Conservation (phyloP, 768 basidiomycete genomes). For the Trametes meyenii region DNA sequence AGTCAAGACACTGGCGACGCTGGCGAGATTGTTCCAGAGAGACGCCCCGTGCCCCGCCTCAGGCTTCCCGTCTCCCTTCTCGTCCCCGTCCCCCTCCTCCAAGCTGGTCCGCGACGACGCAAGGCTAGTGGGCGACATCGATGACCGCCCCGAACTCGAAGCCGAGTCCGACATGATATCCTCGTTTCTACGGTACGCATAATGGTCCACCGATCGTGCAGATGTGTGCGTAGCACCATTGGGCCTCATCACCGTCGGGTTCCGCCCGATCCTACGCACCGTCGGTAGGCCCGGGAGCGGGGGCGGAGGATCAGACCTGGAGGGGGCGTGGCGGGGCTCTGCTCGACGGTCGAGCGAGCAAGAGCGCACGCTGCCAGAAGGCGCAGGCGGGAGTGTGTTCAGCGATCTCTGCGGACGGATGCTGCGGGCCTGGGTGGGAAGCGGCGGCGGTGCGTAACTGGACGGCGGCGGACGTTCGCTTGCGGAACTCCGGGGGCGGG, state of each 20-base stretch:
- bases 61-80: constrained; percentile 13
- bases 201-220: constrained; percentile 10
- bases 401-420: constrained; percentile 30
- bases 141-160: constrained; percentile 23
- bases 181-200: constrained; percentile 16
- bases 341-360: constrained; percentile 8
- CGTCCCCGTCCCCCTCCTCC: constrained; percentile 15
- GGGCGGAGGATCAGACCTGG: constrained; percentile 6
- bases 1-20: constrained; percentile 55
- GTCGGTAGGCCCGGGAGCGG: constrained; percentile 13
- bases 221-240: background rate
- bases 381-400: constrained; percentile 15
- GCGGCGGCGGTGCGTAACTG: constrained; percentile 7
- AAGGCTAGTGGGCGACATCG: constrained; percentile 5
- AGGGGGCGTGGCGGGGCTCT: constrained; percentile 1
- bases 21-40: constrained; percentile 48
- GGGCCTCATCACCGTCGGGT: background rate
- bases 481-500: constrained; percentile 27
- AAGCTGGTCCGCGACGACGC: constrained; percentile 27
- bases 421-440: constrained; percentile 17
- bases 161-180: constrained; percentile 18
- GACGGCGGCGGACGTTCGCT: constrained; percentile 22
- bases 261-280: background rate
- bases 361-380: constrained; percentile 14
- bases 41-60: constrained; percentile 40